A percentile compares a stretch with the other conserved stretches of the same genome.
These are phyloP conservation scores for Alternaria triticimaculans DNA, from an alignment of 2,329 filamentous ascomycete species.

Conservation along the genomic window DNA sequence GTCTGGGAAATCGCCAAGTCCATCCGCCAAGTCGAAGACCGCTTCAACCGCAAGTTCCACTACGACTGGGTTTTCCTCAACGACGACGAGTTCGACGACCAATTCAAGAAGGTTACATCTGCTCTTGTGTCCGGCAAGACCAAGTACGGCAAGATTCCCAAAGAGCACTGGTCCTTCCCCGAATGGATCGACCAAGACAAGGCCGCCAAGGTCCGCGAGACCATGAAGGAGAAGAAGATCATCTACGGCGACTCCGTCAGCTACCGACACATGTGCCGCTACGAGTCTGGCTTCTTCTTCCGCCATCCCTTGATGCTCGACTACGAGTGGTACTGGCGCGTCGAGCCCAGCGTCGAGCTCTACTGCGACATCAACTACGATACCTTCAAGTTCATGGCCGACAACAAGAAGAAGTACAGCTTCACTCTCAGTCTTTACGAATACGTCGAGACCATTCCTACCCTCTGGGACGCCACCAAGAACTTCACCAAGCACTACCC, in stretches of 20 bases:
- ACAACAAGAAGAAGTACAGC: slow-evolving; percentile 97
- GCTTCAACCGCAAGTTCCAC: slow-evolving; percentile 95
- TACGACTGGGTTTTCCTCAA: slow-evolving; percentile 99
- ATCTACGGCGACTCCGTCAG: slow-evolving; percentile 98
- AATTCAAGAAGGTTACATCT: slow-evolving; percentile 90
- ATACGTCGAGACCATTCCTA: slow-evolving; percentile 94
- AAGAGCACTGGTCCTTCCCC: slow-evolving; percentile 97
- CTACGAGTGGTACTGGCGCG: slow-evolving; percentile 99
- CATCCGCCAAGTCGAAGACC: slow-evolving; percentile 95
- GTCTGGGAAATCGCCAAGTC: slow-evolving; percentile 97
- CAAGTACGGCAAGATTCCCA: slow-evolving; percentile 85
- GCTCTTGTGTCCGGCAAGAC: slow-evolving; percentile 92
- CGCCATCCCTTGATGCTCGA: slow-evolving; percentile 90
- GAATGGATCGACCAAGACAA: slow-evolving; percentile 95
- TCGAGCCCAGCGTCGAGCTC: slow-evolving; percentile 95
- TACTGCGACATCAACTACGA: slow-evolving; percentile 97
- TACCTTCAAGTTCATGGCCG: slow-evolving; percentile 94
- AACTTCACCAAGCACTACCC: slow-evolving; percentile 92
- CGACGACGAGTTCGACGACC: slow-evolving; percentile 89
- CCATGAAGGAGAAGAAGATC: slow-evolving; percentile 93
- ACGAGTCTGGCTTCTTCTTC: slow-evolving; percentile 99
- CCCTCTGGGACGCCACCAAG: slow-evolving; percentile 93
- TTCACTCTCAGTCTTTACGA: slow-evolving; percentile 96
- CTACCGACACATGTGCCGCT: slow-evolving; percentile 99
- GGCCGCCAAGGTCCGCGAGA: slow-evolving; percentile 86